Evolutionary conservation across 108 stramenopile genomes (phyloP).

Genomic region (Chaetoceros tenuissimus): DNA sequence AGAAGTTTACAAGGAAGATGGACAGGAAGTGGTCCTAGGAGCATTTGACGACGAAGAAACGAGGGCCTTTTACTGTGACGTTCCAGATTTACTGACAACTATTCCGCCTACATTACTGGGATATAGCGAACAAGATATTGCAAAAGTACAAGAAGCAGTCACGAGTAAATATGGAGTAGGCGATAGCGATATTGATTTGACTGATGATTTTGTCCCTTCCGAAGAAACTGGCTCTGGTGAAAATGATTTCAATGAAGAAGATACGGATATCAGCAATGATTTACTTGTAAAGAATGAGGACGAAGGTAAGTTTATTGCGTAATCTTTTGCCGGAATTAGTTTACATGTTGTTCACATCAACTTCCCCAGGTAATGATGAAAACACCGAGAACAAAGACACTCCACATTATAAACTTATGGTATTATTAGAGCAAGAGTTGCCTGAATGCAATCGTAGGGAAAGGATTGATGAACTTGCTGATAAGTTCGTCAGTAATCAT

Average conservation of each 20-base stretch:
- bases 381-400: constrained; percentile 66
- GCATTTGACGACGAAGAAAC: constrained; percentile 92
- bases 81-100: constrained; percentile 85
- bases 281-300: neutral
- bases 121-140: constrained; percentile 60
- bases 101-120: constrained; percentile 87
- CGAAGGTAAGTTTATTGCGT: constrained; percentile 3
- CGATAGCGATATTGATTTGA: constrained; percentile 22
- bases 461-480: constrained; percentile 82
- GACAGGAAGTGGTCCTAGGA: constrained; percentile 51
- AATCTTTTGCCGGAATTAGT: neutral
- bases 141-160: constrained; percentile 59
- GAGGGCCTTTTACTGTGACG: constrained; percentile 86
- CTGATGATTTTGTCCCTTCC: constrained; percentile 20
- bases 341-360: no score
- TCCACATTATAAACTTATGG: constrained; percentile 78
- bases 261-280: constrained; percentile 16
- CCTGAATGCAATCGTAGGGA: constrained; percentile 84
- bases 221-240: no score
- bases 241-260: constrained; percentile 14
- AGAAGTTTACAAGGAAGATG: constrained; percentile 65
- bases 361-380: no score
- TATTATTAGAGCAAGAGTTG: constrained; percentile 86
- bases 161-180: constrained; percentile 45
- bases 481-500: constrained; percentile 73